Percentiles rank a stretch among this genome's conserved stretches.
phyloP scores from a whole-genome alignment of 345 rosid species.

The Garcia nutans region DNA sequence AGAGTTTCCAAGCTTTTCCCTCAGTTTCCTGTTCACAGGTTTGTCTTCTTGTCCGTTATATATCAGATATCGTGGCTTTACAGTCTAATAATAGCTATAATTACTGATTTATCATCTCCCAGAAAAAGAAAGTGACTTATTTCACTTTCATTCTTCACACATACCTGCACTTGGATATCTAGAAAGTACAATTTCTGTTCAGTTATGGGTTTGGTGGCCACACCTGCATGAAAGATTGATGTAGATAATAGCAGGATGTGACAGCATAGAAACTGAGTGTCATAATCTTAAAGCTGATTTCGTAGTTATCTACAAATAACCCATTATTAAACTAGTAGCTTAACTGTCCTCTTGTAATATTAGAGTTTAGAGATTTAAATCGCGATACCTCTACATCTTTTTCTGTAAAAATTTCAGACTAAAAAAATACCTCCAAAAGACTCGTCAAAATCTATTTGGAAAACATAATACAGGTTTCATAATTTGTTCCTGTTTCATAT shows the following conservation, averaged over 20 bases:
- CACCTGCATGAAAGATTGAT: not conserved
- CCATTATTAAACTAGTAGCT: no score
- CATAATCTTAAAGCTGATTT: not conserved
- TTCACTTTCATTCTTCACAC: not conserved
- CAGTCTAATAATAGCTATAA: not conserved
- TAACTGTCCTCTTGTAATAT: no score
- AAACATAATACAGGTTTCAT: constrained; percentile 8
- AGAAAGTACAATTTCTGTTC: not conserved
- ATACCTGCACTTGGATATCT: not conserved
- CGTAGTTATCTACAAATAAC: not conserved
- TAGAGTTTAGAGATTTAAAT: no score
- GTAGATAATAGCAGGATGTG: not conserved
- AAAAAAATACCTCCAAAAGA: not conserved
- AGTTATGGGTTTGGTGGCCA: not conserved
- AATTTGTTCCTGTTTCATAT: not conserved
- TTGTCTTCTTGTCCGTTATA: not conserved
- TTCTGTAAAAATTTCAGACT: no score
- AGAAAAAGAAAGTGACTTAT: not conserved
- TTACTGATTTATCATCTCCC: not conserved
- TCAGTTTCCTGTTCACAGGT: constrained; percentile 62
- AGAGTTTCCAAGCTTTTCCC: constrained; percentile 65
- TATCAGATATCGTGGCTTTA: constrained; percentile 2
- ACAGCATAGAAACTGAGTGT: not conserved
- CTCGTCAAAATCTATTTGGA: not conserved
- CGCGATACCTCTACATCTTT: no score